Evolutionary conservation across 106 monocot genomes (phyloP).

Genomic region (Apostasia shenzhenica): DNA sequence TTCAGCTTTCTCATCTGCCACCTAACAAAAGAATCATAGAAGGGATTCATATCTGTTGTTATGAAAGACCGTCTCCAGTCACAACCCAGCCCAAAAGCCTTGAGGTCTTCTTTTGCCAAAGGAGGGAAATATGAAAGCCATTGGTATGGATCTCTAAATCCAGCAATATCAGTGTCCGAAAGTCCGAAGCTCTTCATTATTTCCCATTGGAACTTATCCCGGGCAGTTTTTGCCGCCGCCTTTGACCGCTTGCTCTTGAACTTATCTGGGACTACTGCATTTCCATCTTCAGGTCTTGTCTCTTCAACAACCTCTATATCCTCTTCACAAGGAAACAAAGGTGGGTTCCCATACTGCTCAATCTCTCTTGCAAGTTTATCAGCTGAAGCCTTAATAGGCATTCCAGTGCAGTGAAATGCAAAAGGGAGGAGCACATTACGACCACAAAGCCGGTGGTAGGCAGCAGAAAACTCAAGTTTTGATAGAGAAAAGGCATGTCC

Average conservation of each 20-base stretch:
- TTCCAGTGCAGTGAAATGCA: conserved; percentile 94
- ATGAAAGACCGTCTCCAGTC: conserved; percentile 93
- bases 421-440: conserved; percentile 84
- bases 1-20: conserved; percentile 89
- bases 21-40: conserved; percentile 83
- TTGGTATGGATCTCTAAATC: conserved; percentile 62
- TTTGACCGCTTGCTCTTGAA: conserved; percentile 90
- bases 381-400: conserved; percentile 96
- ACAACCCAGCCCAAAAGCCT: conserved; percentile 79
- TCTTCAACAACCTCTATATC: conserved; percentile 20
- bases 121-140: conserved; percentile 84
- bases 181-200: conserved; percentile 83
- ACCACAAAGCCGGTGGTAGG: conserved; percentile 64
- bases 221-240: conserved; percentile 68
- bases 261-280: conserved; percentile 44
- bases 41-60: conserved; percentile 86
- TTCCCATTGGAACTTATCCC: conserved; percentile 86
- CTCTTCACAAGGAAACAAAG: conserved; percentile 60
- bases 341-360: conserved; percentile 57
- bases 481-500: conserved; percentile 78
- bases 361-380: conserved; percentile 77
- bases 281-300: conserved; percentile 23
- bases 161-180: conserved; percentile 55
- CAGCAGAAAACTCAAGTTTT: conserved; percentile 79
- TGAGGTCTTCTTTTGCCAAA: conserved; percentile 77